A percentile compares a stretch with the other conserved stretches of the same genome.
phyloP scores from a whole-genome alignment of 176 grass and related monocot genomes.

The Oryza glaberrima region DNA sequence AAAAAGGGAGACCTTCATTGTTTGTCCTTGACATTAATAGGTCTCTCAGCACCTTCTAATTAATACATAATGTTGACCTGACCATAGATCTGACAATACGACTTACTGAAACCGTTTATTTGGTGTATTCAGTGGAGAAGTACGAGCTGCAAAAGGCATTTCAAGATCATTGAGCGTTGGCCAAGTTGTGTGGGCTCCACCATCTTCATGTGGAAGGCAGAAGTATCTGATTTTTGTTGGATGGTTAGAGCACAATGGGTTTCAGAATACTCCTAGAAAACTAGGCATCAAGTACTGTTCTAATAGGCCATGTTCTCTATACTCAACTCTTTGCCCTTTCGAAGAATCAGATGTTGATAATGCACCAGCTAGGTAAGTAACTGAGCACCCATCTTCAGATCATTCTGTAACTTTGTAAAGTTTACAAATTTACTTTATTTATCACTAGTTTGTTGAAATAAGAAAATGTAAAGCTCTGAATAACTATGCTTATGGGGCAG shows the following conservation, averaged over 20 bases:
- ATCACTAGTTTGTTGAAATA: neutral
- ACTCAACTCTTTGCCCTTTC: slow-evolving; percentile 52
- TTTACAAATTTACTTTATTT: slow-evolving; percentile 2
- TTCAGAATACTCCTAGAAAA: slow-evolving; percentile 53
- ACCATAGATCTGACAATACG: neutral
- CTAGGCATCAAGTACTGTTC: slow-evolving; percentile 83
- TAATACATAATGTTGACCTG: neutral
- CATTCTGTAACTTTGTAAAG: neutral
- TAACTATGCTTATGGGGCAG: neutral
- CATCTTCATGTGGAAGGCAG: slow-evolving; percentile 36
- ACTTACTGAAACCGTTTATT: slow-evolving; percentile 1
- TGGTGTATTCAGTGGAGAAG: slow-evolving; percentile 55
- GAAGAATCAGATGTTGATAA: slow-evolving; percentile 10
- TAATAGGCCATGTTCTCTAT: slow-evolving; percentile 74
- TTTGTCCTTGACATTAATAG: slow-evolving; percentile 69
- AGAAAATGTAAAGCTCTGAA: neutral
- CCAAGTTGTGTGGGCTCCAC: slow-evolving; percentile 75
- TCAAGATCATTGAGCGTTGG: slow-evolving; percentile 50
- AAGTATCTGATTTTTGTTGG: slow-evolving; percentile 65
- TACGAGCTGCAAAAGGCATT: slow-evolving; percentile 50
- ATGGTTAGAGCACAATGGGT: slow-evolving; percentile 61
- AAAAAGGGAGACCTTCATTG: slow-evolving; percentile 56
- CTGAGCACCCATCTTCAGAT: slow-evolving; percentile 16
- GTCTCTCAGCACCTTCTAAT: slow-evolving; percentile 39
- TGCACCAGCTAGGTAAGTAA: slow-evolving; percentile 19